Conservation (phyloP, 495 filamentous ascomycete genomes). For the Trichoderma reesei region DNA sequence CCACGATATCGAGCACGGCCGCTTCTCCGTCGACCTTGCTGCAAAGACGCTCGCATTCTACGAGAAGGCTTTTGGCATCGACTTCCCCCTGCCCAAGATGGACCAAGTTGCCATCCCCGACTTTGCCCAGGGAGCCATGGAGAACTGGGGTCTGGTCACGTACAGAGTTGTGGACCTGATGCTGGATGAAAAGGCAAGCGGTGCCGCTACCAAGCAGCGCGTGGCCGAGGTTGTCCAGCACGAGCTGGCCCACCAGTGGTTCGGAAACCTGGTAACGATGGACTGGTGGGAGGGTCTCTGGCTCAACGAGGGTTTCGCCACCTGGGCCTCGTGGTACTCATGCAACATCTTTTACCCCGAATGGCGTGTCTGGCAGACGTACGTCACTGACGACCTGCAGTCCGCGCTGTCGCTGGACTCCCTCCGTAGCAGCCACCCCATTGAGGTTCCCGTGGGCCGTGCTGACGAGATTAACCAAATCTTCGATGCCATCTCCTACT, state of each 20-base stretch:
- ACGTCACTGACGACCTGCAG: constrained; percentile 86
- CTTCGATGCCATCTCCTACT: constrained; percentile 90
- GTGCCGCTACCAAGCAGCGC: constrained; percentile 76
- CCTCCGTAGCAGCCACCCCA: constrained; percentile 83
- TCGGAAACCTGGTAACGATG: constrained; percentile 91
- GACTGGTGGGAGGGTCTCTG: constrained; percentile 91
- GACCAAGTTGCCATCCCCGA: constrained; percentile 94
- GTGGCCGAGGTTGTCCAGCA: constrained; percentile 93
- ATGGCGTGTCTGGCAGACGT: constrained; percentile 92
- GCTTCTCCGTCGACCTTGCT: constrained; percentile 76
- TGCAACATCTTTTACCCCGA: constrained; percentile 86
- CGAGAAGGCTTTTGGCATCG: constrained; percentile 85
- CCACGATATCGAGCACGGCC: constrained; percentile 69
- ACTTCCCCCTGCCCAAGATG: constrained; percentile 92
- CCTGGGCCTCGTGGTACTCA: constrained; percentile 94
- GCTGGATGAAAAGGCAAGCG: constrained; percentile 84
- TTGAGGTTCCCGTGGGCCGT: constrained; percentile 83
- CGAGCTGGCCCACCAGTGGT: constrained; percentile 97
- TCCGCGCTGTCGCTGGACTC: constrained; percentile 81
- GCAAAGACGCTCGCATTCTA: constrained; percentile 88
- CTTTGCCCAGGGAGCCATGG: constrained; percentile 57
- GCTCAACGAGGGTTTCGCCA: constrained; percentile 96
- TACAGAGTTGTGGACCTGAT: constrained; percentile 89
- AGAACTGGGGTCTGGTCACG: constrained; percentile 93
- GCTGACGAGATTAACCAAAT: constrained; percentile 93